Evolutionary conservation across 345 rosid species (phyloP), one percentile per base, ranked within the genome.

Genomic region (Anacardium occidentale): DNA sequence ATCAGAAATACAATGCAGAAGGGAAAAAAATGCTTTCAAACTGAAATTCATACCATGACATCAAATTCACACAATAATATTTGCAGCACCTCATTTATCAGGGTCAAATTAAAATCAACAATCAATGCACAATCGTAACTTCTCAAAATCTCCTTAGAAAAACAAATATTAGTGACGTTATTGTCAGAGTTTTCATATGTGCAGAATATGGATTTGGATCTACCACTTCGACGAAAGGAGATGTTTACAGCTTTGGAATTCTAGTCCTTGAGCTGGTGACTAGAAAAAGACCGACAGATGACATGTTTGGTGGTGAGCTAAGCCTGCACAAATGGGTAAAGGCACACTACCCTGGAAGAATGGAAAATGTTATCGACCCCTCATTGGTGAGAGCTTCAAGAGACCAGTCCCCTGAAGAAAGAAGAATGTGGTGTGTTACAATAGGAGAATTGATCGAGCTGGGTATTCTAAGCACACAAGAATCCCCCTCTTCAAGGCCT

Each of bases 231-330:
- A 84, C 83, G 4, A 83, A 76, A 73, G 88, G 88, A 40, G 92
- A 86, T 72, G 88, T 86, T 26, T 85, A 84, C 78, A 88, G 88
- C 83, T 88, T 85, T 7, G 90, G 88, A 18, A 29, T 84, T 51
- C 62, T 86, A n/a, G 84, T 86, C 60, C 86, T 88, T 7, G 90
- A 84, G 82, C 84, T 83, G 70, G 78, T 85, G 62, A 88, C 92
- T 2, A 67, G 87, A 69, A 88, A 76, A 80, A 65, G 85, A 60
- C 92, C 92, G 18, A 82, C 85, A 5, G 80, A 83, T 37, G 86
- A 83, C 67, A 83, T 84, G 87, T 88, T 86, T 32, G 70, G 20
- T 4, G 78, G 67, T 1, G 87, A 77, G 21, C 50, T 82, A 63
- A 81, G 64, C 85, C 79, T 88, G 68, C 88, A 78, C 29, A 84